A percentile compares a stretch with the other conserved stretches of the same genome.
phyloP scores from a whole-genome alignment of 495 filamentous ascomycete species.

The Penicillium lividum region DNA sequence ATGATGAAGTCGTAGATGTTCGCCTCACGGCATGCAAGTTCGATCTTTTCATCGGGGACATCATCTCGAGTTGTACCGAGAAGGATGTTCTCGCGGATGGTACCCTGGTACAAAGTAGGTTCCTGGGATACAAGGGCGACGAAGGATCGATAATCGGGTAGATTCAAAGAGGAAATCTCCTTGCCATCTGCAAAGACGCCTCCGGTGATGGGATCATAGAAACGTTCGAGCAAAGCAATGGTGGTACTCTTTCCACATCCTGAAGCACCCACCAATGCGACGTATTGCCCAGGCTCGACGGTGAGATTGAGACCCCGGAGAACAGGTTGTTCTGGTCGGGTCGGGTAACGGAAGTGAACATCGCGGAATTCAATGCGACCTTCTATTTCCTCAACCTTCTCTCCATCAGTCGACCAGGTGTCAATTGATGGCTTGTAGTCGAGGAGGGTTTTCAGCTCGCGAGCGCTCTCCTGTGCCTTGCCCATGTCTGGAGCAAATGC shows the following conservation, averaged over 20 bases:
- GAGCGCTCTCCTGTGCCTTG: slow-evolving; percentile 74
- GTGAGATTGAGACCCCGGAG: slow-evolving; percentile 67
- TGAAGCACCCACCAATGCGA: slow-evolving; percentile 76
- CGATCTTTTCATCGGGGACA: slow-evolving; percentile 63
- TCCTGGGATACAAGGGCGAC: slow-evolving; percentile 81
- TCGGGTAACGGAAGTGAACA: slow-evolving; percentile 77
- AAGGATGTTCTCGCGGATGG: slow-evolving; percentile 75
- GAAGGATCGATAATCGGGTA: slow-evolving; percentile 58
- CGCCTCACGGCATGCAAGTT: slow-evolving; percentile 69
- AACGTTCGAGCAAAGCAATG: slow-evolving; percentile 76
- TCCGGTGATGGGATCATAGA: slow-evolving; percentile 73
- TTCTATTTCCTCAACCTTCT: slow-evolving; percentile 55
- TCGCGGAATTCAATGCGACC: slow-evolving; percentile 70
- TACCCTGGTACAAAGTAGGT: slow-evolving; percentile 81
- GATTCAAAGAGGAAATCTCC: not conserved
- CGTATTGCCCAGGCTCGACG: slow-evolving; percentile 69
- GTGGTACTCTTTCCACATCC: slow-evolving; percentile 81
- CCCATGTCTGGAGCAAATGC: slow-evolving; percentile 81
- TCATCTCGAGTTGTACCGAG: slow-evolving; percentile 56
- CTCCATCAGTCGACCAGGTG: slow-evolving; percentile 58
- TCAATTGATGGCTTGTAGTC: slow-evolving; percentile 71
- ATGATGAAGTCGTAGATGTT: slow-evolving; percentile 77
- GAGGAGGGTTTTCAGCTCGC: slow-evolving; percentile 69
- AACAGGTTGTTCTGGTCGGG: slow-evolving; percentile 70
- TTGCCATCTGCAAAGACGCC: slow-evolving; percentile 57